Evolutionary conservation across 225 moss, liverwort and hornwort species (phyloP).

Genomic region (Marchantia polymorpha): DNA sequence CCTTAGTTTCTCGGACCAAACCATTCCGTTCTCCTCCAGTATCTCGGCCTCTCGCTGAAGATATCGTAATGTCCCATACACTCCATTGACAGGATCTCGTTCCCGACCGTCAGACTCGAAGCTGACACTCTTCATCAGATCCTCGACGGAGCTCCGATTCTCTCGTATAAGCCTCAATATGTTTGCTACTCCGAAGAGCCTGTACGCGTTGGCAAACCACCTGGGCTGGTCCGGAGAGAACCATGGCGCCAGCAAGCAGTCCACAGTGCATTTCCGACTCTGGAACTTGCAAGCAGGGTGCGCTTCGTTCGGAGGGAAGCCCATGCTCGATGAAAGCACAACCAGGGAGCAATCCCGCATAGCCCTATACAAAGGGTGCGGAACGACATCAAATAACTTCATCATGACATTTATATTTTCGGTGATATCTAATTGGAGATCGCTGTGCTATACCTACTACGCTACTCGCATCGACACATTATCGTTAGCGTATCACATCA

Average conservation of each 20-base stretch:
- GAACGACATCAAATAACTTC: no score
- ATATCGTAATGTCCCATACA: background rate
- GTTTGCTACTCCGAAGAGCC: no score
- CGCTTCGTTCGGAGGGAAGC: slow-evolving; percentile 16
- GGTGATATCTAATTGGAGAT: no score
- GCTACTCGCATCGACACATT: no score
- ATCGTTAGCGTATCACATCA: no score
- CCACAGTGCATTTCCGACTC: slow-evolving; percentile 27
- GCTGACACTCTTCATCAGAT: slow-evolving; percentile 24
- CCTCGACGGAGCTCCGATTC: slow-evolving; percentile 18
- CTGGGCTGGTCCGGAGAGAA: slow-evolving; percentile 37
- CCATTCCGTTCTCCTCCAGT: no score
- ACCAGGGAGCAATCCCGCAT: no score
- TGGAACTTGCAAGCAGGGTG: slow-evolving; percentile 35
- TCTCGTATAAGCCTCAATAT: slow-evolving; percentile 17
- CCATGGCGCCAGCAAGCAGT: slow-evolving; percentile 29
- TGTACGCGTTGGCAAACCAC: slow-evolving; percentile 30
- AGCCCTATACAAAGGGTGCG: no score
- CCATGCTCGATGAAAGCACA: no score
- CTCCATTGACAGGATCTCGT: slow-evolving; percentile 22
- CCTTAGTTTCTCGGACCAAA: no score
- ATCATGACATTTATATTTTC: no score
- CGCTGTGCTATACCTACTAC: no score
- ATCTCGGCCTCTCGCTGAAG: background rate
- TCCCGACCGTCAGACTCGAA: slow-evolving; percentile 30